A percentile compares a stretch with the other conserved stretches of the same genome.
These are phyloP conservation scores for Ambrosia hybrid DNA, from an alignment of 140 eudicot genomes.

Conservation along the genomic window DNA sequence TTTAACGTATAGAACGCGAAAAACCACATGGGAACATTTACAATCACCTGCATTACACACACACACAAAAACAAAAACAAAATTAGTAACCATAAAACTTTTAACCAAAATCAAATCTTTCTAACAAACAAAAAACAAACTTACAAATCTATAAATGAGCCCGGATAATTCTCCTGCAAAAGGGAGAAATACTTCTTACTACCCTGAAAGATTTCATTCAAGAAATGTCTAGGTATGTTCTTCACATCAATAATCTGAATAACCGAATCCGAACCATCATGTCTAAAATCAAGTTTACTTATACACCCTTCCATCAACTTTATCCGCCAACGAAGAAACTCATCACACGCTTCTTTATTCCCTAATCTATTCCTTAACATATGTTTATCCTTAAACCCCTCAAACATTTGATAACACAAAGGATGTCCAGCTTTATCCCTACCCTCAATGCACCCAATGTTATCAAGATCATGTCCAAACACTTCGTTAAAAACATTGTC, in stretches of 20 bases:
- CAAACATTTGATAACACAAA: conserved; percentile 52
- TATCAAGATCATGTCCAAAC: conserved; percentile 38
- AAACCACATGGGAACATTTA: conserved; percentile 80
- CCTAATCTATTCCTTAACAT: conserved; percentile 33
- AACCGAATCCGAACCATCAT: conserved; percentile 55
- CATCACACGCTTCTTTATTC: conserved; percentile 29
- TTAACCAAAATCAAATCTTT: background rate
- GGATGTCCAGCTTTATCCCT: conserved; percentile 58
- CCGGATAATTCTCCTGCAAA: conserved; percentile 78
- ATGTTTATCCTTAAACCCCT: conserved; percentile 38
- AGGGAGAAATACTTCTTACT: conserved; percentile 46
- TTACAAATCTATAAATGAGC: conserved; percentile 57
- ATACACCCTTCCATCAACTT: conserved; percentile 64
- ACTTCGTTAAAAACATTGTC: conserved; percentile 43
- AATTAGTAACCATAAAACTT: background rate
- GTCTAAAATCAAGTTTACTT: conserved; percentile 43
- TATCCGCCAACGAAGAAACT: conserved; percentile 67
- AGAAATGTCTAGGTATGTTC: conserved; percentile 53
- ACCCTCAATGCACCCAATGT: conserved; percentile 41
- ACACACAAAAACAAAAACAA: background rate
- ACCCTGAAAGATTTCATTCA: conserved; percentile 50
- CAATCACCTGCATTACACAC: conserved; percentile 48
- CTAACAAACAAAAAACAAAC: conserved; percentile 14
- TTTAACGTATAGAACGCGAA: conserved; percentile 58
- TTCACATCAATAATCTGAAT: conserved; percentile 68